A percentile compares a stretch with the other conserved stretches of the same genome.
Evolutionary conservation across 1,139 yeast species (phyloP).

Genomic region (Eremothecium coryli): DNA sequence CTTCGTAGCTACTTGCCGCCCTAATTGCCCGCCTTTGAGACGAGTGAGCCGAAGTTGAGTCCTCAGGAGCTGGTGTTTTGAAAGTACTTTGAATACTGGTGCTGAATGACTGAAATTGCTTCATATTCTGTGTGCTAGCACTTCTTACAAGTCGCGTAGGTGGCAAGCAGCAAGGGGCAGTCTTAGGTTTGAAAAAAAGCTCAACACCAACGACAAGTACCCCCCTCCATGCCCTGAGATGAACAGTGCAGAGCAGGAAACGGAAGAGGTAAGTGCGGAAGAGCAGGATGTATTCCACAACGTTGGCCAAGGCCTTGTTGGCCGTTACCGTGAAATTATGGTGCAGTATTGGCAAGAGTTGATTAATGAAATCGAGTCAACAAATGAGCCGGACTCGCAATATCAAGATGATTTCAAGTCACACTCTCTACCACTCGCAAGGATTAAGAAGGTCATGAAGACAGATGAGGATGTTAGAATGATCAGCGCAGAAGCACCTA

Average conservation of each 20-base stretch:
- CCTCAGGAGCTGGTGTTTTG: constrained; percentile 9
- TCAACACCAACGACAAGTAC: neutral
- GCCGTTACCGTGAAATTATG: constrained; percentile 77
- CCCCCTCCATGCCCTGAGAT: neutral
- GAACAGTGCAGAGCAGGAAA: neutral
- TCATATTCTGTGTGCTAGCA: constrained; percentile 8
- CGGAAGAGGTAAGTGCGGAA: too few species aligned
- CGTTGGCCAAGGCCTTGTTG: constrained; percentile 86
- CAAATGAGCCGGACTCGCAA: constrained; percentile 28
- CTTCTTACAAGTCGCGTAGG: too few species aligned
- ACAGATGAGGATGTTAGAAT: constrained; percentile 95
- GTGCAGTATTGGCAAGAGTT: constrained; percentile 96
- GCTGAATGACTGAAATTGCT: constrained; percentile 28
- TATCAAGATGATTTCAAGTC: constrained; percentile 62
- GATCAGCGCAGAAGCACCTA: constrained; percentile 98
- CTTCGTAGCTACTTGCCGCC: constrained; percentile 46
- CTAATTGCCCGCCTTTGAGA: neutral
- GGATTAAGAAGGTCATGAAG: constrained; percentile 90
- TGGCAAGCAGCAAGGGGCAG: neutral
- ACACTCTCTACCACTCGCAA: constrained; percentile 87
- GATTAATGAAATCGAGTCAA: constrained; percentile 69
- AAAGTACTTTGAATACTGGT: constrained; percentile 22
- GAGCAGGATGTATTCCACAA: constrained; percentile 71
- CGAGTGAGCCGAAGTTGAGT: neutral
- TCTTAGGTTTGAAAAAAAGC: neutral